Base-by-base conservation (phyloP, 176 grass and related monocot species). In the Eragrostis curvula region DNA sequence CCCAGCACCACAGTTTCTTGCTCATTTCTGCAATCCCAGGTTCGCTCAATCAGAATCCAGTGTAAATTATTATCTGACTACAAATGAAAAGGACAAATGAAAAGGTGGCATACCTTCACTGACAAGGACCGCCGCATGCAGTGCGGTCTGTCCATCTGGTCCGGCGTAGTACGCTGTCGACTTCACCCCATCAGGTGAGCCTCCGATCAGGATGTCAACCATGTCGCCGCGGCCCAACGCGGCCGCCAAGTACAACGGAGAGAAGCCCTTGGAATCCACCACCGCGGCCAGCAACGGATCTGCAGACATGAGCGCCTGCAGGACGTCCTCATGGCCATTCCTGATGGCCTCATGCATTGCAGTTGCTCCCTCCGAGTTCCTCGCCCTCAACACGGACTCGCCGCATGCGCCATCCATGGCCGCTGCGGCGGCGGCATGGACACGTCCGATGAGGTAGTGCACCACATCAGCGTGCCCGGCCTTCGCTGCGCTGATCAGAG, bases 41-140 rank as follows among this genome's bases (percentile, higher is more conserved):
- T 1, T 5, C 10, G 12, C 8, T 24, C 2, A n/a, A 36, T 36
- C 32, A 4, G 32, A 36, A 36, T 2, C 32, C 32, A 36, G 32
- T 2, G 32, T 43, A 10, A 69, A 21, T 10, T 44, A 68, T n/a
- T 21, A 24, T 6, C 2, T 1, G 23, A 45, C 18, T 11, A 42
- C 8, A 7, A 23, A 42, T 24, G 56, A 69, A 45, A 6, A 6
- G n/a, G n/a, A 5, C 12, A 63, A 28, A 63, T 0, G 32, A 9
- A 9, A 30, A 12, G 14, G 10, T 25, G 6, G 1, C 16, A 46
- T 79, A 73, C 57, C 78, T 78, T 66, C 28, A 13, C 16, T 72
- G 24, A 40, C 72, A 64, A 84, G 42, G 18, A 89, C 87, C 1
- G 87, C 77, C 1, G 87, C 87, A 68, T 89, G 87, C 41, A 89